Evolutionary conservation across 2,329 filamentous ascomycete species (phyloP), one percentile per base, ranked within the genome.

Genomic region (Colletotrichum sp.): DNA sequence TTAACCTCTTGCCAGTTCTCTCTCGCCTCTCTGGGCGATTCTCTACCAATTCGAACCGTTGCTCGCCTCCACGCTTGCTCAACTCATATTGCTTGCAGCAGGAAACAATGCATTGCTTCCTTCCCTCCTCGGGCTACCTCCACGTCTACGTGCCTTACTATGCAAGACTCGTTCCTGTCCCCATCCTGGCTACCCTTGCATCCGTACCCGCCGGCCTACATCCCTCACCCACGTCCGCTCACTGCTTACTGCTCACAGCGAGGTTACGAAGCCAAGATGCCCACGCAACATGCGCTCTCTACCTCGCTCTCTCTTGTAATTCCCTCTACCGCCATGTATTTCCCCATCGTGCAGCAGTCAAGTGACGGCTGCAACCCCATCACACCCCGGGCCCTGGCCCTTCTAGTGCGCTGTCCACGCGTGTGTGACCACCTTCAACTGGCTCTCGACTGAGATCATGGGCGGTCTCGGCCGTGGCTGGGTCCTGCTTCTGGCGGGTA

Each of bases 391-490:
- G 70, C 30, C 60, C 57, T 36, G 57, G 64, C 57, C 57, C 8
- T 36, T n/a, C 52, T 75, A 69, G 71, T 65, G 66, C 74, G 52
- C 71, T 36, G 34, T 66, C 24, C 18, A 69, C 24, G 49, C 44
- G 32, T 72, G 70, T 76, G 64, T 72, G 71, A 79, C 68, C 68
- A 76, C 77, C 74, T 78, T 79, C 77, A 77, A 78, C 78, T 80
- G 81, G 81, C 76, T 79, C 72, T 76, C 71, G 78, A 80, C 57
- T 66, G 77, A 78, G 76, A 71, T 74, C 55, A 71, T 77, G 71
- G 57, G 79, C 80, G 81, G 84, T 81, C 83, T 80, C 81, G 81
- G 81, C 80, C 80, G 78, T 83, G 82, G 81, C 81, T 82, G 72
- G 72, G 57, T 30, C 49, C 80, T 82, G 72, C 70, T 39, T 30